Conservation (phyloP, 768 basidiomycete species). For the Lactarius akahatsu region DNA sequence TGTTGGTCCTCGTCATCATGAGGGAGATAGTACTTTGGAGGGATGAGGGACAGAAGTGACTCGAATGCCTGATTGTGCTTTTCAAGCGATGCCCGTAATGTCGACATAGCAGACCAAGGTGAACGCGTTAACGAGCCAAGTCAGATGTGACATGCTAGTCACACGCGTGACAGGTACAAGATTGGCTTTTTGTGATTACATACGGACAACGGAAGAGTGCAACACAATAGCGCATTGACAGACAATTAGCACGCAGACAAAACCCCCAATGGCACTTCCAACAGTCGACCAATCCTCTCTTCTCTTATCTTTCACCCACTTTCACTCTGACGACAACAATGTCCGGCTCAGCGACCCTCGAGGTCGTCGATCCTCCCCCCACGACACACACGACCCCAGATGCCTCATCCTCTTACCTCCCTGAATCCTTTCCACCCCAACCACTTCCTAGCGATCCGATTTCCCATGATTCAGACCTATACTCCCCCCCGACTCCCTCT, state of each 20-base stretch:
- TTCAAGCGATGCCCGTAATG: conserved; percentile 65
- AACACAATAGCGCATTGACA: conserved; percentile 24
- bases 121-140: too few species aligned
- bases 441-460: conserved; percentile 31
- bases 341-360: conserved; percentile 33
- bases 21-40: conserved; percentile 83
- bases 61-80: conserved; percentile 87
- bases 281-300: conserved; percentile 16
- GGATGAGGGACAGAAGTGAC: conserved; percentile 78
- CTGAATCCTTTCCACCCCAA: conserved; percentile 26
- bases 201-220: not conserved
- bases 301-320: conserved; percentile 27
- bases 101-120: not conserved
- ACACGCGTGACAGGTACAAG: not conserved
- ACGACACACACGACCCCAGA: conserved; percentile 30
- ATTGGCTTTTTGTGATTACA: conserved; percentile 29
- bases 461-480: conserved; percentile 30
- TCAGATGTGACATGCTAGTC: not conserved
- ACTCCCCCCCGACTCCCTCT: conserved; percentile 36
- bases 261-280: conserved; percentile 33
- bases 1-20: conserved; percentile 65
- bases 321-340: conserved; percentile 27
- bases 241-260: conserved; percentile 29
- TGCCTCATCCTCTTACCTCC: conserved; percentile 29
- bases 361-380: conserved; percentile 30